phyloP scores from a whole-genome alignment of 2,329 filamentous ascomycete species.

The Pyrenophora teres region DNA sequence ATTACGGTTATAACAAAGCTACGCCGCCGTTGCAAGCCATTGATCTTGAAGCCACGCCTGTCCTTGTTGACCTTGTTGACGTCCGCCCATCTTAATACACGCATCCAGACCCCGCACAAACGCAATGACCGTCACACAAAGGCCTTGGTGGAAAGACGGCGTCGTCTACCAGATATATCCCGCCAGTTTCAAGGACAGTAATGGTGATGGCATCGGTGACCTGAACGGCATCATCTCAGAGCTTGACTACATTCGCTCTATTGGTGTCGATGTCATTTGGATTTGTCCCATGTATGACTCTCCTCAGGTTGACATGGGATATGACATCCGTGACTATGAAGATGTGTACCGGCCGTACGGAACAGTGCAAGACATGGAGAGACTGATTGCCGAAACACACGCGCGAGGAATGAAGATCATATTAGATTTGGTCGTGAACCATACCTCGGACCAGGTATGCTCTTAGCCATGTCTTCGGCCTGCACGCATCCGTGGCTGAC shows the following conservation, averaged over 20 bases:
- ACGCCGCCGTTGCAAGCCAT: constrained; percentile 7
- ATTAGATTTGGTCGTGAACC: constrained; percentile 49
- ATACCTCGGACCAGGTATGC: constrained; percentile 45
- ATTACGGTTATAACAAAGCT: constrained; percentile 14
- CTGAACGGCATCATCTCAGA: constrained; percentile 63
- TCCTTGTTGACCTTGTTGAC: constrained; percentile 2
- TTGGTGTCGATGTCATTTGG: constrained; percentile 50
- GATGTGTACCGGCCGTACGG: constrained; percentile 48
- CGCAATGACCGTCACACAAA: constrained; percentile 38
- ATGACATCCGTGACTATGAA: constrained; percentile 48
- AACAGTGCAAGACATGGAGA: constrained; percentile 48
- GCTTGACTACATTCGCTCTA: constrained; percentile 59
- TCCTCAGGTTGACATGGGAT: constrained; percentile 54
- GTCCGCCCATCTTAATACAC: constrained; percentile 4
- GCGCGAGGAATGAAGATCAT: constrained; percentile 46
- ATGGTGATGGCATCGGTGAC: constrained; percentile 61
- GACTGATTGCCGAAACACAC: constrained; percentile 44
- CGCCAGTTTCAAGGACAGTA: constrained; percentile 65
- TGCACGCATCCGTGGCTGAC: constrained; percentile 8
- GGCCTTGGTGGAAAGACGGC: constrained; percentile 64
- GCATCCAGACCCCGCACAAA: neutral
- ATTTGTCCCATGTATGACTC: constrained; percentile 51
- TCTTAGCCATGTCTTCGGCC: neutral
- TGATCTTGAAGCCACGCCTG: constrained; percentile 1
- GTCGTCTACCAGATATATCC: constrained; percentile 67